Percentiles rank a stretch among this genome's conserved stretches.
These are phyloP conservation scores for Aurantiochytrium sp. DNA, from an alignment of 108 stramenopile genomes.

Conservation along the genomic window DNA sequence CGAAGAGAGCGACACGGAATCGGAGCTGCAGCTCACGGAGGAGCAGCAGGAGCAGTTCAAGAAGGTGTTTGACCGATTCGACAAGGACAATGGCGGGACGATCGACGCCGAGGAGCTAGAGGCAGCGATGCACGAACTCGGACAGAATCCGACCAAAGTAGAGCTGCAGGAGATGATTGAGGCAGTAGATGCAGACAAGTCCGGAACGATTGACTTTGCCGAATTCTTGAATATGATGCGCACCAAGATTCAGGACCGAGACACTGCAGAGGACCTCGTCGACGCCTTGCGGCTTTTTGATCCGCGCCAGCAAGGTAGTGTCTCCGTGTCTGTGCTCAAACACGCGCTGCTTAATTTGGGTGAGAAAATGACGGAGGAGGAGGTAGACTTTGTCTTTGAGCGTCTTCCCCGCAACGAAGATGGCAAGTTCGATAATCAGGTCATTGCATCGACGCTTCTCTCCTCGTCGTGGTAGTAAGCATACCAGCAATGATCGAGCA, in stretches of 20 bases:
- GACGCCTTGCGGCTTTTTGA: slow-evolving; percentile 12
- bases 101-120: slow-evolving; percentile 1
- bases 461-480: background rate
- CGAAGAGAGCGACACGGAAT: too few species aligned
- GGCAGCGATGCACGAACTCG: background rate
- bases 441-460: background rate
- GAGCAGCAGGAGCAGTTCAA: background rate
- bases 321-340: background rate
- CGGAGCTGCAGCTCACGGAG: background rate
- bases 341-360: background rate
- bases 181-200: background rate
- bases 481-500: too few species aligned
- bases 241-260: background rate
- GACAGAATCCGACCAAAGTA: background rate
- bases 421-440: background rate
- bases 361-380: slow-evolving; percentile 14
- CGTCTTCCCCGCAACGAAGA: background rate
- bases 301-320: background rate
- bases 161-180: slow-evolving; percentile 13
- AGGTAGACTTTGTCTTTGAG: background rate
- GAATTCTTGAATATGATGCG: slow-evolving; percentile 11
- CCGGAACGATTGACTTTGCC: background rate
- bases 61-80: background rate
- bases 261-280: background rate
- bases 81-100: slow-evolving; percentile 2